Conservation (phyloP, 352 stramenopile genomes). For the Thraustochytrium sp. region DNA sequence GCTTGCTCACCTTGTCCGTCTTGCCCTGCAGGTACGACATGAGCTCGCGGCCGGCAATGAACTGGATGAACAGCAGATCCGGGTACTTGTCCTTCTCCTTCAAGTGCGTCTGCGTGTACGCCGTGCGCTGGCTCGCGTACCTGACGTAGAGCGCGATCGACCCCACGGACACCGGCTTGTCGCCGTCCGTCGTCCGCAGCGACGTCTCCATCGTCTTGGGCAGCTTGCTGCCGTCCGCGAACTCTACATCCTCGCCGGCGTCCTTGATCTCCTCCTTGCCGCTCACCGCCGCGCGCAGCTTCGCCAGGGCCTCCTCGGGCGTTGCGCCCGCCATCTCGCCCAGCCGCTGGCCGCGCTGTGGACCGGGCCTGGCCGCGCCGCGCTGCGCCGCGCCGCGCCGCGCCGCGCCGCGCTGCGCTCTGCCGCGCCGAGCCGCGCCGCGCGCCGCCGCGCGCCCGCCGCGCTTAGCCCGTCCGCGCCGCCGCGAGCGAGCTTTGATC, state of each 20-base stretch:
- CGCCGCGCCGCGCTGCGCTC: too few relatives aligned
- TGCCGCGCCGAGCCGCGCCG: too few relatives aligned
- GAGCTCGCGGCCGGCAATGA: constrained; percentile 7
- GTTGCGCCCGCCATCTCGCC: background rate
- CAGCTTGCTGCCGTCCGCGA: background rate
- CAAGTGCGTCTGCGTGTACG: background rate
- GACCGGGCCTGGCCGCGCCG: too few relatives aligned
- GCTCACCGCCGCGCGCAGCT: background rate
- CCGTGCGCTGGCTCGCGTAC: background rate
- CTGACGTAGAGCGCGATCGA: background rate
- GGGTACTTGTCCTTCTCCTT: background rate
- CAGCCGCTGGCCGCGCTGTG: background rate
- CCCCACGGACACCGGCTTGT: background rate
- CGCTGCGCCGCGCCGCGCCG: too few relatives aligned
- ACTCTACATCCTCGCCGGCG: background rate
- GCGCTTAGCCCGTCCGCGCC: too few relatives aligned
- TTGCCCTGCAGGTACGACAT: constrained; percentile 31
- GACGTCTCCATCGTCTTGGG: background rate
- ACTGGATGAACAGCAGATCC: background rate
- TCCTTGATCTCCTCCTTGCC: background rate
- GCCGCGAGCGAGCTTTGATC: too few relatives aligned
- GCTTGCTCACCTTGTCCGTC: background rate
- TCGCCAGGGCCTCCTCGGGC: background rate
- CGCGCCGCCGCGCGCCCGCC: too few relatives aligned
- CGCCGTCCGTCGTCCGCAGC: background rate